Evolutionary conservation across 345 rosid genomes (phyloP), one percentile per base, ranked within the genome.

Genomic region (Boechera divaricarpa): DNA sequence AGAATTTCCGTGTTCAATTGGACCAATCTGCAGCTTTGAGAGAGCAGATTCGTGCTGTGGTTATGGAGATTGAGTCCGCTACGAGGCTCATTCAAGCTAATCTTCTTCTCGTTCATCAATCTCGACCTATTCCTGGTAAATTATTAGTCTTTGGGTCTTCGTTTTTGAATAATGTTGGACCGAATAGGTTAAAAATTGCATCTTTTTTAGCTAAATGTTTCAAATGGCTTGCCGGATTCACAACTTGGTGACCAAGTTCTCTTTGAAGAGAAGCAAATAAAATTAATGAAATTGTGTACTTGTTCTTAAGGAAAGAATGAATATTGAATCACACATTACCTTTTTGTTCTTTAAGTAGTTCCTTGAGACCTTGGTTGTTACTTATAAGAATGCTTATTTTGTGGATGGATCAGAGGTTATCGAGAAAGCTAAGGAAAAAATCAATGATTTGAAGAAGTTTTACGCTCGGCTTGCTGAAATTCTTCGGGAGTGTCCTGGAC

Each of bases 41-140:
- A 5, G 94, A 92, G 75, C 86, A 85, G 72, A 92, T 95, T 63
- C 90, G 94, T 39, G 78, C 83, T 41, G 89, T 89, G 13, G 98
- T 85, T 11, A 59, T 68, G 78, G 94, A 92, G 78, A 92, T 91
- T 51, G 99, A 92, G 80, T 89, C 97, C 53, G 77, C 84, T 12
- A 77, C 88, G 12, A 84, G 98, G 70, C 80, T 91, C 48, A 83
- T 95, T 82, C 87, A 89, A 63, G 90, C 95, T 76, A 76, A 82
- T 52, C 87, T 95, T 36, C 98, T 95, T 45, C 91, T 89, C 18
- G 90, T 92, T 63, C 98, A 95, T 68, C 98, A 92, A 71, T 89
- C 96, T 36, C 91, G 88, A 42, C 91, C 99, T 7, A 77, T 95
- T 69, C 84, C 93, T 2, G 97, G 99, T 95, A 82, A 81, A 51